Evolutionary conservation across 805 yeast genomes (phyloP), one percentile per base, ranked within the genome.

Genomic region (Naumovozyma castellii): DNA sequence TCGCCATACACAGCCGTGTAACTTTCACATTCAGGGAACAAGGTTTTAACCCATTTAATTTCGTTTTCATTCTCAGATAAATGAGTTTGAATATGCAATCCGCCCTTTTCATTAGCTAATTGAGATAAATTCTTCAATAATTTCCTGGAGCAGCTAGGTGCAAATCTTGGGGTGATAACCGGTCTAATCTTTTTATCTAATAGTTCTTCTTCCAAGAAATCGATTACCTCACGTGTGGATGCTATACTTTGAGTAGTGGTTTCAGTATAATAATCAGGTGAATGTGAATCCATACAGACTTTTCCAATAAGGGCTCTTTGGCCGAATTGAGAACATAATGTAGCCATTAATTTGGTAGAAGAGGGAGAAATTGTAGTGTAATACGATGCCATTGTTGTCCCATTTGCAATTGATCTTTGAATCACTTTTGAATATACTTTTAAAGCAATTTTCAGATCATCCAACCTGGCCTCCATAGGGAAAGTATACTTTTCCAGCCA

Each of bases 341-440:
- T 82, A 1, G 94, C 95, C 52, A 92, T 72, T 29, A 80, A 50
- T 38, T 80, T 80, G 2, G 97, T 74, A 3, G 95, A 78, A 5
- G 73, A 75, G 0, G 79, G 67, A 54, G 90, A 94, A 35, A 85
- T 79, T 0, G 97, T 87, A 3, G 97, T 90, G 59, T 78, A 92
- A 64, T 92, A 92, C 0, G 94, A 72, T 0, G 95, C 95, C 41
- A 90, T 78, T 1, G 98, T 92, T 1, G 97, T 92, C 16, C 98
- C 98, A 55, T 78, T 69, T 2, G 57, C 53, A 46, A 92, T 64
- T 0, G 96, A 84, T 41, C 81, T 75, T 3, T 62, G 51, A n/a
- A 92, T 75, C 4, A 82, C 83, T 48, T 71, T 73, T 12, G 69
- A 48, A 57, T 90, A 92, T 1, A 88, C 78, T 5, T 66, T 56